These are phyloP conservation scores for Neocatenulostroma microsporum DNA, from an alignment of 2,329 filamentous ascomycete genomes.

Conservation along the genomic window DNA sequence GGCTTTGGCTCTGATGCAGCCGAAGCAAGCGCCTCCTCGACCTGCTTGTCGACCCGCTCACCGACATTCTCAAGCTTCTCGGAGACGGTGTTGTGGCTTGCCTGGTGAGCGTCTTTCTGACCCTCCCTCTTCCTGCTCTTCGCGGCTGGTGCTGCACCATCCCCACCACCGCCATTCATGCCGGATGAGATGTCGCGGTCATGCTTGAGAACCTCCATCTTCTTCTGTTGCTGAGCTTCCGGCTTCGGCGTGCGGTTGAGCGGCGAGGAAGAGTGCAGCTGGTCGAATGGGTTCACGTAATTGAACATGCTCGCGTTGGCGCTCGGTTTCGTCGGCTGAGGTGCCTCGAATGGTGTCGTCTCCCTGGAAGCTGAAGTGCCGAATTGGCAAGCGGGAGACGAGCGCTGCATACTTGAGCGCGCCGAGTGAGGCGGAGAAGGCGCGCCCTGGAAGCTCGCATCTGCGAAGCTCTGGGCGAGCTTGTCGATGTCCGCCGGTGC, in stretches of 20 bases:
- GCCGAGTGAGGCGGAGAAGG: conserved; percentile 27
- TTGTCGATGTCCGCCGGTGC: conserved; percentile 34
- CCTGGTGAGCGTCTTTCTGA: conserved; percentile 9
- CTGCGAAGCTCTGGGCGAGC: conserved; percentile 38
- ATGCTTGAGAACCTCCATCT: conserved; percentile 41
- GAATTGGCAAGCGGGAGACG: conserved; percentile 24
- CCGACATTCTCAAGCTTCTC: conserved; percentile 62
- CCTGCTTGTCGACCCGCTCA: conserved; percentile 50
- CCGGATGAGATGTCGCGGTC: conserved; percentile 32
- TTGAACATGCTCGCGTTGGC: conserved; percentile 50
- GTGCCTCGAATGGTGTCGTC: conserved; percentile 32
- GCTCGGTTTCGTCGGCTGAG: conserved; percentile 30
- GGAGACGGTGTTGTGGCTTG: conserved; percentile 55
- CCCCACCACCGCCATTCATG: conserved; percentile 19
- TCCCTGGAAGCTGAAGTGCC: conserved; percentile 22
- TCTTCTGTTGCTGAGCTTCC: conserved; percentile 24
- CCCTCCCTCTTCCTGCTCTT: conserved; percentile 32
- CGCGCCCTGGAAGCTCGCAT: conserved; percentile 34
- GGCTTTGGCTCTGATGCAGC: conserved; percentile 45
- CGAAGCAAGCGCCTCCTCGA: conserved; percentile 57
- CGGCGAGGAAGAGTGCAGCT: conserved; percentile 59
- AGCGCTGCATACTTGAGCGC: conserved; percentile 12
- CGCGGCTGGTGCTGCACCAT: conserved; percentile 21
- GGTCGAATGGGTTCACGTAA: conserved; percentile 66
- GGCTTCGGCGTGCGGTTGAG: conserved; percentile 50